Conservation (phyloP, 2,329 filamentous ascomycete genomes). For the Myriosclerotinia duriaeana region DNA sequence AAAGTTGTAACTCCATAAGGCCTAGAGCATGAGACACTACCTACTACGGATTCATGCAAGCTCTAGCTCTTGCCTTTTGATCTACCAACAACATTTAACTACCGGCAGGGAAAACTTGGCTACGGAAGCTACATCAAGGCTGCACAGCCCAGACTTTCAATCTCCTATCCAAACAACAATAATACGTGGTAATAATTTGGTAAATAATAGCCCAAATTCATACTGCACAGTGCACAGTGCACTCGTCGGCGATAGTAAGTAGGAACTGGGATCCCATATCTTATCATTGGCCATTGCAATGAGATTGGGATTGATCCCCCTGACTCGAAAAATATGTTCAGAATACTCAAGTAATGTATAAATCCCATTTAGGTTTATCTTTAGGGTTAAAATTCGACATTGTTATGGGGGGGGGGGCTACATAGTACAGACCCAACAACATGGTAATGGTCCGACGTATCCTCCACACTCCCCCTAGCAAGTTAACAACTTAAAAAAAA, state of each 20-base stretch:
- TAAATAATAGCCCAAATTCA: neutral
- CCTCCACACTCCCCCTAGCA: constrained; percentile 3
- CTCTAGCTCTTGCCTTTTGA: constrained; percentile 1
- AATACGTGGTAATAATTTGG: neutral
- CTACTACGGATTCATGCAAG: neutral
- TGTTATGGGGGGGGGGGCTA: neutral
- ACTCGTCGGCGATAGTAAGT: too few relatives aligned
- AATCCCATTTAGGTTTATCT: neutral
- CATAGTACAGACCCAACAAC: constrained; percentile 9
- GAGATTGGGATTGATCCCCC: too few relatives aligned
- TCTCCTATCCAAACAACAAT: neutral
- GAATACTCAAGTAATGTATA: neutral
- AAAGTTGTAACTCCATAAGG: neutral
- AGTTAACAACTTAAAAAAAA: neutral
- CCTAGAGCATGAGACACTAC: neutral
- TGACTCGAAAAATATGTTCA: too few relatives aligned
- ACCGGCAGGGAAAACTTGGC: constrained; percentile 12
- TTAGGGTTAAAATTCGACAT: neutral
- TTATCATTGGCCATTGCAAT: too few relatives aligned
- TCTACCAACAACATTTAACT: constrained; percentile 6
- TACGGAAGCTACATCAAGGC: neutral
- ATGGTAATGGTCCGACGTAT: constrained; percentile 12
- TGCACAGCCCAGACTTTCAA: neutral
- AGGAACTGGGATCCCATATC: too few relatives aligned
- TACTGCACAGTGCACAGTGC: too few relatives aligned